phyloP scores from a whole-genome alignment of 306 rosid species.

The Hippophae gyantsensis region DNA sequence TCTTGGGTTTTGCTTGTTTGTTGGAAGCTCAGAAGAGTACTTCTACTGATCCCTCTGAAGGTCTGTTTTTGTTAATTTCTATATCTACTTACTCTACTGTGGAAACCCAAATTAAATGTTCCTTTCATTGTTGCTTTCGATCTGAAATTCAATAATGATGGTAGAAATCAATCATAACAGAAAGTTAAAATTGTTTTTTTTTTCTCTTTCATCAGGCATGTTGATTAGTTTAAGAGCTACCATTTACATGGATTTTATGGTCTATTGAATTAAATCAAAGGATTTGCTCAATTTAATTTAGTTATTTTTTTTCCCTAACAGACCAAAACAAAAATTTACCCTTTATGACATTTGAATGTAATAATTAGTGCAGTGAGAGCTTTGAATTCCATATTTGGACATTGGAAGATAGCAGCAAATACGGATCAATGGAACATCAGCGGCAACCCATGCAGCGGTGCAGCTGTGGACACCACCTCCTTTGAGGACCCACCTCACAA shows the following conservation, averaged over 20 bases:
- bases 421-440: slow-evolving; percentile 46
- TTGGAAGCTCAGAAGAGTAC: neutral
- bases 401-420: slow-evolving; percentile 36
- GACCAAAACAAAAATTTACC: neutral
- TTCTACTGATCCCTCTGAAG: neutral
- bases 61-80: neutral
- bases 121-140: too few relatives aligned
- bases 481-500: slow-evolving; percentile 18
- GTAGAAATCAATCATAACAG: too few relatives aligned
- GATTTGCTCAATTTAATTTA: too few relatives aligned
- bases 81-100: neutral
- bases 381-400: slow-evolving; percentile 50
- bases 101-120: neutral
- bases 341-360: neutral
- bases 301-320: too few relatives aligned
- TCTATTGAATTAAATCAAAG: too few relatives aligned
- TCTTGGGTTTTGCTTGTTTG: neutral
- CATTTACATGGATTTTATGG: too few relatives aligned
- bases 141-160: too few relatives aligned
- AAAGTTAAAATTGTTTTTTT: too few relatives aligned
- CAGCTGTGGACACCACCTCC: slow-evolving; percentile 25
- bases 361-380: slow-evolving; percentile 30
- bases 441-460: slow-evolving; percentile 63
- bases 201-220: too few relatives aligned
- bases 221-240: too few relatives aligned